Base-by-base conservation (phyloP, 2,329 filamentous ascomycete genomes). In the Ophiostoma novo-ulmi region DNA sequence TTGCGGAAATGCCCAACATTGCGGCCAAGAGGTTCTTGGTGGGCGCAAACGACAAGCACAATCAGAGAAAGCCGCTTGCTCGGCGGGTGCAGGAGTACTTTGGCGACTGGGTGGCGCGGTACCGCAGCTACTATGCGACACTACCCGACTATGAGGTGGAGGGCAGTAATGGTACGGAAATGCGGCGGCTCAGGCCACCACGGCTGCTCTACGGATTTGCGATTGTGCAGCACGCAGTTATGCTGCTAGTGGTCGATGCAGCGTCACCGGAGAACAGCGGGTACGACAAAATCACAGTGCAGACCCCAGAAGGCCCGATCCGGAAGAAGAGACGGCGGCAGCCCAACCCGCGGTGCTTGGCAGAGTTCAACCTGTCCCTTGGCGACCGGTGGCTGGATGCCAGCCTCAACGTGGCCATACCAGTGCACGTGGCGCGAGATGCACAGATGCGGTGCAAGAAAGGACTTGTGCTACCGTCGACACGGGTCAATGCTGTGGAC, bases 171-270 rank as follows among this genome's bases (percentile, higher is more conserved):
- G 63, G n/a, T 2, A 20, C 5, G n/a, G 31, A 70, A 31, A 44
- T 5, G 44, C 71, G 70, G 1, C 72, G 70, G 2, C 64, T 74
- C 6, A 71, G 71, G 17, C 70, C 73, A 26, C 77, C 78, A 0
- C 77, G 78, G 6, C 75, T 78, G 11, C 74, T 80, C n/a, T 80
- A 77, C 70, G 76, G 75, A 7, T 79, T 87, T 80, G 75, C 85
- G 79, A 75, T 87, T 79, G 58, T 80, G 78, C 72, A 87, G 78
- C 78, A 88, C 82, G 76, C 87, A 78, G 77, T 79, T 14, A 74
- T 79, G 70, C 74, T 80, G 26, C 74, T 78, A 20, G 87, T 85
- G 69, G 78, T 82, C 31, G 86, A 87, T 36, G 68, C 76, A 1
- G 72, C 70, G 48, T 35, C 41, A 31, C 66, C 66, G 22, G 68